Evolutionary conservation across 352 stramenopile genomes (phyloP), one percentile per base, ranked within the genome.

Genomic region (Peronospora destructor): DNA sequence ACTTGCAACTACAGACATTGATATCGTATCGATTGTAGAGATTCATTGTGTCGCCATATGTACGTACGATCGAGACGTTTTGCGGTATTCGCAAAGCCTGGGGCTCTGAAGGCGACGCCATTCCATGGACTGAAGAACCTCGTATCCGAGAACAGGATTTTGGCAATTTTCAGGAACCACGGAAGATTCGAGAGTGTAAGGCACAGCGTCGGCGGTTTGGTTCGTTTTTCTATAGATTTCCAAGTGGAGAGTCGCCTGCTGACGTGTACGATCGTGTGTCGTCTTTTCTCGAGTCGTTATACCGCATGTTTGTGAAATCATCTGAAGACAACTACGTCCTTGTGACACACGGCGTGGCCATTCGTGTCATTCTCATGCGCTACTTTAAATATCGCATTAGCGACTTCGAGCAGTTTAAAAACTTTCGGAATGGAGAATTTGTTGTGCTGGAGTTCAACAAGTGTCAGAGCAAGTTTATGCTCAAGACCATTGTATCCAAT

Each of bases 81-180:
- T 67, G 86, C 44, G 77, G 74, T 19, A 87, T 95, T 17, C 58
- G 76, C 9, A 85, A 83, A 42, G 72, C 80, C 1, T 91, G 69
- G 73, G 76, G 71, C 4, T 64, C 68, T 29, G 63, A 76, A 19
- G 73, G 62, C 19, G 68, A 69, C 14, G 35, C 70, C 17, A 77
- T 91, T 36, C 79, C 79, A 30, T 87, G 82, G 77, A 70, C 60
- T 3, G 84, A 95, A 42, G 85, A 95, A 46, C 84, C 84, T 6
- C 82, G 84, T 8, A 92, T 95, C 40, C 74, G 82, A 10, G 85
- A 95, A 41, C 85, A 95, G 53, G 82, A 95, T 48, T 95, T 94
- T 72, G 85, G 82, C 46, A 95, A 95, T 46, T 94, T 93, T 58
- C 84, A 94, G 41, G 77, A 93, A 5, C 79, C 79, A 3, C 49